These are phyloP conservation scores for Termitomyces sp. DNA, from an alignment of 768 basidiomycete species.

Conservation along the genomic window DNA sequence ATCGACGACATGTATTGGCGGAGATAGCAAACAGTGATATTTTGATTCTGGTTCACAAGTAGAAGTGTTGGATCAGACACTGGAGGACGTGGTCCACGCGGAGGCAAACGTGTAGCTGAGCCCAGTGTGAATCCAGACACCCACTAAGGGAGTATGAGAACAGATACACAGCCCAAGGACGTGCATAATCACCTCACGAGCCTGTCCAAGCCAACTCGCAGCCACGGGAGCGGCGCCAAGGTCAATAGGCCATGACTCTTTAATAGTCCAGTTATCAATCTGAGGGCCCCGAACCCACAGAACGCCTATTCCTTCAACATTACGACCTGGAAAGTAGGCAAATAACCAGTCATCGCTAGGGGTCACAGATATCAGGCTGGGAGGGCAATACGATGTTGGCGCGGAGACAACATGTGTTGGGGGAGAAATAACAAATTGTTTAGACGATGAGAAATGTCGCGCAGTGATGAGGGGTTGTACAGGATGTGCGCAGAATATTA, in stretches of 20 bases:
- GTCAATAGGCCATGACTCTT: constrained; percentile 49
- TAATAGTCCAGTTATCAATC: constrained; percentile 56
- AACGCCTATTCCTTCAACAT: constrained; percentile 53
- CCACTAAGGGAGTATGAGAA: constrained; percentile 41
- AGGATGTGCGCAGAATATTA: constrained; percentile 65
- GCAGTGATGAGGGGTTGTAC: constrained; percentile 53
- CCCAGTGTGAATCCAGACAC: constrained; percentile 32
- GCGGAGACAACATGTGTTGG: constrained; percentile 43
- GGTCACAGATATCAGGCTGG: constrained; percentile 55
- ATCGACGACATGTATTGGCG: constrained; percentile 38
- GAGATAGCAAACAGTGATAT: constrained; percentile 48
- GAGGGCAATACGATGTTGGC: constrained; percentile 49
- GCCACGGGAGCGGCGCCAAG: constrained; percentile 53
- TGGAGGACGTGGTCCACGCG: constrained; percentile 50
- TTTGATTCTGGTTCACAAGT: constrained; percentile 60
- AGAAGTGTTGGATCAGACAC: constrained; percentile 50
- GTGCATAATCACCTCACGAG: constrained; percentile 43
- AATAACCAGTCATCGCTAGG: constrained; percentile 61
- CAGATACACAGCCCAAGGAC: background rate
- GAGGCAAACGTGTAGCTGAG: constrained; percentile 48
- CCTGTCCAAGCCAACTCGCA: constrained; percentile 53
- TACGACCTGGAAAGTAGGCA: constrained; percentile 64
- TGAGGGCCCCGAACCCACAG: constrained; percentile 57
- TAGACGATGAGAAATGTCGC: constrained; percentile 65
- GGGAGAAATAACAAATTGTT: constrained; percentile 53